Evolutionary conservation across 129 eudicot genomes (phyloP).

Genomic region (Flaveria linearis): DNA sequence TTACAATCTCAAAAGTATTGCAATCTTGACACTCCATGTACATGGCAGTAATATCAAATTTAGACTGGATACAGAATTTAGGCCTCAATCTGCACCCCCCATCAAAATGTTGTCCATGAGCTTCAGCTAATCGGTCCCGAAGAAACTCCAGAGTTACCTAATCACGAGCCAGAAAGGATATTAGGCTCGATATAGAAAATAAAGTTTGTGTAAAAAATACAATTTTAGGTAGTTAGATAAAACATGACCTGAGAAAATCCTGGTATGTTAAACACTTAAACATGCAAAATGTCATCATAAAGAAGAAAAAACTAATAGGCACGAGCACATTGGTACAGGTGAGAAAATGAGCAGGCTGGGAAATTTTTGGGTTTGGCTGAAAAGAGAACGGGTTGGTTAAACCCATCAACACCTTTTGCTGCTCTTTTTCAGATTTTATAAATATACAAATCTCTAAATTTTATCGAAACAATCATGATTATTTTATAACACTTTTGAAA

Average conservation of each 20-base stretch:
- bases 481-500: too few relatives aligned
- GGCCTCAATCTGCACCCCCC: constrained; percentile 78
- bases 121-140: constrained; percentile 69
- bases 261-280: constrained; percentile 9
- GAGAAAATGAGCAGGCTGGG: not conserved
- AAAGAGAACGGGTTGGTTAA: not conserved
- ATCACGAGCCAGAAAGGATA: not conserved
- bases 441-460: not conserved
- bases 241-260: constrained; percentile 9
- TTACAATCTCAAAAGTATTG: constrained; percentile 71
- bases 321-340: not conserved
- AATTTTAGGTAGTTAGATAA: not conserved
- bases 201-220: not conserved
- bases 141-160: constrained; percentile 69
- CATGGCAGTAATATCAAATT: constrained; percentile 63
- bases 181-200: not conserved
- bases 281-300: not conserved
- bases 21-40: constrained; percentile 77
- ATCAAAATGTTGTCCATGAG: constrained; percentile 77
- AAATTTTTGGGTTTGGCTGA: not conserved
- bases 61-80: constrained; percentile 58
- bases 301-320: not conserved
- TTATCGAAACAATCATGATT: too few relatives aligned
- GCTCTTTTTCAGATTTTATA: not conserved
- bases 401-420: not conserved